phyloP scores from a whole-genome alignment of 306 rosid genomes.

The Cucurbita argyrosperma region DNA sequence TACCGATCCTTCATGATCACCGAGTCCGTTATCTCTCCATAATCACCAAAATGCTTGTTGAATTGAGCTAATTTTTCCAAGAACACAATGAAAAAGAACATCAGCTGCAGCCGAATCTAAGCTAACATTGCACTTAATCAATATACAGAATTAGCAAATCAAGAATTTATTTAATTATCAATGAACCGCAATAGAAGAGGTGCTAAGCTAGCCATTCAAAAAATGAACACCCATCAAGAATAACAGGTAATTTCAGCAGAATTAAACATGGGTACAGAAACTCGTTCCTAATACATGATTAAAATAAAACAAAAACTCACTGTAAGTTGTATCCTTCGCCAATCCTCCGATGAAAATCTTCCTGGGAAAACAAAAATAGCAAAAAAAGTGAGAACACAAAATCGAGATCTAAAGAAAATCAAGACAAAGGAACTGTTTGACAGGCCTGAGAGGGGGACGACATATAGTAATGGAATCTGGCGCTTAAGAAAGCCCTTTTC shows the following conservation, averaged over 20 bases:
- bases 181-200: background rate
- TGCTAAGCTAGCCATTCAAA: background rate
- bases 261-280: background rate
- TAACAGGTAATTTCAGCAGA: background rate
- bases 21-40: conserved; percentile 83
- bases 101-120: background rate
- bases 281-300: background rate
- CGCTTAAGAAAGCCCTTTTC: background rate
- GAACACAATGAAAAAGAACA: background rate
- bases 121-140: background rate
- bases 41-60: conserved; percentile 68
- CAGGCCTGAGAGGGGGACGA: too few species aligned
- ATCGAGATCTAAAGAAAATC: background rate
- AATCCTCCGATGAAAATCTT: conserved; percentile 94
- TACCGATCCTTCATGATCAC: conserved; percentile 88
- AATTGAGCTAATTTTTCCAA: conserved; percentile 36
- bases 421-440: background rate
- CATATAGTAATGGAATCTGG: background rate
- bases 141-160: background rate
- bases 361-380: conserved; percentile 23
- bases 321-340: conserved; percentile 69
- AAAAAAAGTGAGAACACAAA: background rate
- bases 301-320: conserved; percentile 17
- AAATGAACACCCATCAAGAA: background rate
- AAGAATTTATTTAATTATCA: background rate